Evolutionary conservation across 2,329 filamentous ascomycete genomes (phyloP).

Genomic region (Diplocarpon mali): DNA sequence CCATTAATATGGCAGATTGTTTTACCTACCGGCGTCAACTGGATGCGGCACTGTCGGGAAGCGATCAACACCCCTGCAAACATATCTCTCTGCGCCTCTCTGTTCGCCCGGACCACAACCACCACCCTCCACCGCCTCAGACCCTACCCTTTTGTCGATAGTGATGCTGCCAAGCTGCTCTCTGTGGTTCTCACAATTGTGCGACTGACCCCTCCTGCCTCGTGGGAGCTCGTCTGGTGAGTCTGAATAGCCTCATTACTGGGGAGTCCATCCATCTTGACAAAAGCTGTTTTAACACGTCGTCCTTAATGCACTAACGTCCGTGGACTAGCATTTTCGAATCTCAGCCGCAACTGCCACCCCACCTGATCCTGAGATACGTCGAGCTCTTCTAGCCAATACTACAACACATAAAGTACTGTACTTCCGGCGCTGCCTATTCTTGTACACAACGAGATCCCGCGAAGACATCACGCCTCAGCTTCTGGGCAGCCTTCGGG

Average conservation of each 20-base stretch:
- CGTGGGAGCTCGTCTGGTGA: conserved; percentile 13
- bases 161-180: neutral
- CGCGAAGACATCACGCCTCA: conserved; percentile 7
- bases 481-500: conserved; percentile 11
- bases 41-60: conserved; percentile 8
- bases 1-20: too few species aligned
- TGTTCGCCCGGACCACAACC: neutral
- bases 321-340: conserved; percentile 22
- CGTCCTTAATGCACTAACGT: conserved; percentile 24
- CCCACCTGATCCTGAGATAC: conserved; percentile 14
- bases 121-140: neutral
- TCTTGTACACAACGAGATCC: conserved; percentile 5
- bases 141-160: neutral
- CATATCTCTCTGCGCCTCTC: conserved; percentile 6
- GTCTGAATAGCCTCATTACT: conserved; percentile 9
- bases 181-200: conserved; percentile 3
- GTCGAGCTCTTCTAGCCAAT: conserved; percentile 15
- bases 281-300: conserved; percentile 18
- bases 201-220: conserved; percentile 4
- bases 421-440: neutral
- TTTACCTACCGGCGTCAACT: neutral
- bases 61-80: conserved; percentile 11
- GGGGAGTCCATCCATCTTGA: conserved; percentile 13
- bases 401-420: conserved; percentile 6
- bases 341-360: conserved; percentile 7